phyloP scores from a whole-genome alignment of 2,329 filamentous ascomycete genomes.

The Fusarium siculi region DNA sequence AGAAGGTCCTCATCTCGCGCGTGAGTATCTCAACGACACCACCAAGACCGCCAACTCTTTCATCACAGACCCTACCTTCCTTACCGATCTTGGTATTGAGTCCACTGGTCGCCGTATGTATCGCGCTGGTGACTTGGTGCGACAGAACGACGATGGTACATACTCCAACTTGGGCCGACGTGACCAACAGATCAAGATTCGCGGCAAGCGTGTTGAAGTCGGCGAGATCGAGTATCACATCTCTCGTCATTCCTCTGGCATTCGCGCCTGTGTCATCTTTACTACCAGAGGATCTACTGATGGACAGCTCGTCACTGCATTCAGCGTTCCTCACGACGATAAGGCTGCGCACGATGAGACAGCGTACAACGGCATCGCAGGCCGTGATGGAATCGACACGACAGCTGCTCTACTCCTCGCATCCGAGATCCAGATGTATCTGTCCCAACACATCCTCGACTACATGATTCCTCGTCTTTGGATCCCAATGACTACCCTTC shows the following conservation, averaged over 20 bases:
- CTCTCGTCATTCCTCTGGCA: background rate
- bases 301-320: background rate
- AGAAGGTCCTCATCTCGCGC: background rate
- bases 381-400: background rate
- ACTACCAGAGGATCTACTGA: background rate
- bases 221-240: conserved; percentile 7
- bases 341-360: background rate
- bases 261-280: background rate
- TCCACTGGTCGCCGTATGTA: background rate
- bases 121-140: background rate
- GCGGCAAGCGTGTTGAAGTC: background rate
- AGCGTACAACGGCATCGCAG: background rate
- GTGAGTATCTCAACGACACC: background rate
- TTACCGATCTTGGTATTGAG: background rate
- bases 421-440: background rate
- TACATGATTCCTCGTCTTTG: conserved; percentile 7
- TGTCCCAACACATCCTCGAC: background rate
- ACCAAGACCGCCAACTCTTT: background rate
- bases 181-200: background rate
- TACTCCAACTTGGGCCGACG: background rate
- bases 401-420: background rate
- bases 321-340: background rate
- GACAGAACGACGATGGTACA: background rate
- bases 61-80: background rate
- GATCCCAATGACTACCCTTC: background rate